Conservation (phyloP, 371 early-diverging fungal species). For the Mortierella sp. region DNA sequence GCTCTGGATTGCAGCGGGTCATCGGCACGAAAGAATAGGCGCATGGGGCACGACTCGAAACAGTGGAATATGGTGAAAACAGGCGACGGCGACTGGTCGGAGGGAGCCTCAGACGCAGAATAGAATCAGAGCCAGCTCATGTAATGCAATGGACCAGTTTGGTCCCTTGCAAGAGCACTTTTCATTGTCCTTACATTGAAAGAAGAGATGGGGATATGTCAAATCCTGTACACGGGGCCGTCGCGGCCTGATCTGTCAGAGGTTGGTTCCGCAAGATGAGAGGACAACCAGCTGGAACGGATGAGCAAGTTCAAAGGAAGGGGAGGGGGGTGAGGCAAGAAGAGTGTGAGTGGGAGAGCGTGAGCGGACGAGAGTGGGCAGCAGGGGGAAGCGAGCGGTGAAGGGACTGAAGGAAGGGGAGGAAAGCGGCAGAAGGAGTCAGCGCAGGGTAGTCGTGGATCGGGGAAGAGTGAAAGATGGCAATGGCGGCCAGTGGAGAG, state of each 20-base stretch:
- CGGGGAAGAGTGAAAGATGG: slow-evolving; percentile 1
- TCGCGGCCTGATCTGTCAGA: neutral
- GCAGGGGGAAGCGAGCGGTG: neutral
- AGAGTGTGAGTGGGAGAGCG: slow-evolving; percentile 2
- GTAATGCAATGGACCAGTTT: no score
- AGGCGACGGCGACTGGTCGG: no score
- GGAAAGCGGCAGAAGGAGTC: neutral
- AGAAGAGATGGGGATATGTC: neutral
- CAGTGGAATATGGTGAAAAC: no score
- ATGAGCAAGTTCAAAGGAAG: slow-evolving; percentile 2
- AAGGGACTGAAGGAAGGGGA: slow-evolving; percentile 4
- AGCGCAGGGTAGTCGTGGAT: slow-evolving; percentile 3
- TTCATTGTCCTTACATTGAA: neutral
- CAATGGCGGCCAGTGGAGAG: neutral
- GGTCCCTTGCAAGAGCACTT: neutral
- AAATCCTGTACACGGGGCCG: neutral
- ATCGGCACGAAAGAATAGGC: no score
- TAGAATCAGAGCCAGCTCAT: no score
- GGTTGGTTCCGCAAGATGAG: neutral
- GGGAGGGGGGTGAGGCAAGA: neutral
- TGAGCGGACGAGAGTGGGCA: slow-evolving; percentile 9
- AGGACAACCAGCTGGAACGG: neutral
- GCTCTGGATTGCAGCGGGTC: no score
- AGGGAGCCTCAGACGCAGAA: no score
- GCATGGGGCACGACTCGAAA: no score